Base-by-base conservation (phyloP, 2,329 filamentous ascomycete species). In the Colletotrichum sublineola region DNA sequence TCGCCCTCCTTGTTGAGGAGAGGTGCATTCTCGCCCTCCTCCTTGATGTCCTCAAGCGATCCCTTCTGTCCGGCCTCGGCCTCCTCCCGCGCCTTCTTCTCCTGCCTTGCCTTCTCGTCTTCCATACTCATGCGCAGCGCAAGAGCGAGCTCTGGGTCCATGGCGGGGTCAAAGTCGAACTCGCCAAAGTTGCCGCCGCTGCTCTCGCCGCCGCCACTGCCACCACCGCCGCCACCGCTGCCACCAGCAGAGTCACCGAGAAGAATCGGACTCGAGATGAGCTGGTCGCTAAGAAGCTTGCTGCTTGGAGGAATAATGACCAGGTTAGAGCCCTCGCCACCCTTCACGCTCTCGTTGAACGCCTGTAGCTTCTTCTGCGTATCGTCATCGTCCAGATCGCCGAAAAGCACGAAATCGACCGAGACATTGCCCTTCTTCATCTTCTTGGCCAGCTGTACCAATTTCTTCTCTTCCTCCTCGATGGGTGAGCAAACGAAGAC, bases 381-480 rank as follows among this genome's bases (percentile, higher is more conserved):
- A 74, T 92, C 94, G 76, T 97, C 94, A 77, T 95, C 94, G 76
- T 96, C 94, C 65, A 97, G 89, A 78, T 99, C 96, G 76, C 96
- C 96, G 78, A 99, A 99, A 58, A 96, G 91, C 74, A 99, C 90
- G 79, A 99, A 96, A 82, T 99, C 96, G 80, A 99, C 94, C 74
- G 92, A 94, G 73, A 97, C 94, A 79, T 94, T 96, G 83, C 92
- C 93, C 89, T 99, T 99, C 91, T 98, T 98, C 95, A 98, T 97
- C 86, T 96, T 97, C 87, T 96, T 97, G 56, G 96, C 95, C 40
- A 99, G 89, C 80, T 94, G 94, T 74, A 95, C 89, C 63, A 99
- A 90, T 66, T 93, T 91, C 85, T 96, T 96, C 82, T 98, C 93
- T 75, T 94, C 92, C 80, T 99, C 96, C 74, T 91, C 89, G 79